Evolutionary conservation across 2,329 filamentous ascomycete species (phyloP), one percentile per base, ranked within the genome.

Genomic region (Epichloe coenophiala): DNA sequence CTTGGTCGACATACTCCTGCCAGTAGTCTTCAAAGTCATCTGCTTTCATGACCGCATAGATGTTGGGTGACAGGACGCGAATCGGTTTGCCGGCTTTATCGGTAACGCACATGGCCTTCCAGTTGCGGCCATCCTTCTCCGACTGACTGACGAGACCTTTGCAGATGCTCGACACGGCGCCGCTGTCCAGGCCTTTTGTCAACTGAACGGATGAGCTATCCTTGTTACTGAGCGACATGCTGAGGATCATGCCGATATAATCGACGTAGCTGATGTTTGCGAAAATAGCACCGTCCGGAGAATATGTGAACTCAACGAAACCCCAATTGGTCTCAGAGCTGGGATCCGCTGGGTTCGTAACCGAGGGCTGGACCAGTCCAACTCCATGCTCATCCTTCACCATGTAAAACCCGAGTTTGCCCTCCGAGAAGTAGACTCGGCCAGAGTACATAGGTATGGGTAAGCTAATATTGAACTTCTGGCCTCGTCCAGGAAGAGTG

Each of bases 231-330:
- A 78, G 61, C 0, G 57, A 57, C 69, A 79, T 73, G 40, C 74
- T 72, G 15, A 79, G 68, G 0, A 71, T 63, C 15, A 78, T 63
- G 4, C 74, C 66, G 17, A 75, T 68, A 53, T 74, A 76, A 57
- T 77, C 74, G 35, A 77, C 74, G 51, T 71, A 75, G 45, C 67
- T 72, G 49, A 77, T 68, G 58, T 76, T 75, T 54, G 72, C 70
- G 42, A 63, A 63, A 75, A 76, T 57, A 5, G 63, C 59, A 0
- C 65, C 65, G 1, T 63, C 56, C 0, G 56, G 44, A n/a, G 63
- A 71, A 56, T 68, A 69, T 2, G 71, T 72, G 33, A 77, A 61
- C 56, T 77, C 74, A 17, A 74, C 65, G 49, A 76, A 76, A 1
- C 72, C 73, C 72, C 73, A 76, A 57, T 70, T 69, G 39, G 72